These are phyloP conservation scores for Leptographium radiaticola DNA, from an alignment of 2,329 filamentous ascomycete genomes.

Conservation along the genomic window DNA sequence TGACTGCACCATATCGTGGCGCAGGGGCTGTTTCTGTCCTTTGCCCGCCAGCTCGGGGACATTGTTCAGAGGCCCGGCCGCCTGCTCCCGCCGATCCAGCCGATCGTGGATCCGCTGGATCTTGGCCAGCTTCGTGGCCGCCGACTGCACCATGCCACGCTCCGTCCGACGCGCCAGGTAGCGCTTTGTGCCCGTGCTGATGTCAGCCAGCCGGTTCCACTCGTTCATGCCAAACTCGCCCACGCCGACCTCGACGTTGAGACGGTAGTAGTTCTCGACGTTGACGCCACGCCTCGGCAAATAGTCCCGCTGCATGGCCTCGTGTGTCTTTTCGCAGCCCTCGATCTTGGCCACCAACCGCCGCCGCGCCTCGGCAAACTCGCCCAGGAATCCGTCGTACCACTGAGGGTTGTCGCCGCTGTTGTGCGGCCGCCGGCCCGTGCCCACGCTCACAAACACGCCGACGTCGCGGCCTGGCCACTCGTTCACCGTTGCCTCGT, in stretches of 20 bases:
- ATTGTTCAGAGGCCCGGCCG: neutral
- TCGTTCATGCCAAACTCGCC: conserved; percentile 99
- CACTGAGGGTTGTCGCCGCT: conserved; percentile 60
- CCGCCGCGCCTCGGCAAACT: conserved; percentile 80
- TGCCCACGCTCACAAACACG: conserved; percentile 88
- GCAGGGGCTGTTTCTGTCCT: no score
- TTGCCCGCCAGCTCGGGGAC: conserved; percentile 23
- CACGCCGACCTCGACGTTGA: conserved; percentile 95
- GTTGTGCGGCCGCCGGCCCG: conserved; percentile 60
- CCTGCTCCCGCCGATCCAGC: conserved; percentile 19
- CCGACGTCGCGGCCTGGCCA: conserved; percentile 91
- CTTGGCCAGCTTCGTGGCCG: conserved; percentile 70
- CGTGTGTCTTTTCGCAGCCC: conserved; percentile 82
- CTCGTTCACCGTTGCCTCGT: conserved; percentile 84
- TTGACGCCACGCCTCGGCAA: conserved; percentile 67
- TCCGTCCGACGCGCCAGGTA: conserved; percentile 66
- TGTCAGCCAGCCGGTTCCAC: conserved; percentile 86
- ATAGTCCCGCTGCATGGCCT: conserved; percentile 70
- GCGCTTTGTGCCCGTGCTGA: conserved; percentile 78
- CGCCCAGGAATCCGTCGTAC: conserved; percentile 90
- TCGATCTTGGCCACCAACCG: conserved; percentile 86
- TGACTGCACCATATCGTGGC: neutral
- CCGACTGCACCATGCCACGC: conserved; percentile 62
- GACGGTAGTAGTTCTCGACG: conserved; percentile 79
- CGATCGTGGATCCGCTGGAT: conserved; percentile 65